Evolutionary conservation across 2,329 filamentous ascomycete genomes (phyloP).

Genomic region (Lachnum nothofagi): DNA sequence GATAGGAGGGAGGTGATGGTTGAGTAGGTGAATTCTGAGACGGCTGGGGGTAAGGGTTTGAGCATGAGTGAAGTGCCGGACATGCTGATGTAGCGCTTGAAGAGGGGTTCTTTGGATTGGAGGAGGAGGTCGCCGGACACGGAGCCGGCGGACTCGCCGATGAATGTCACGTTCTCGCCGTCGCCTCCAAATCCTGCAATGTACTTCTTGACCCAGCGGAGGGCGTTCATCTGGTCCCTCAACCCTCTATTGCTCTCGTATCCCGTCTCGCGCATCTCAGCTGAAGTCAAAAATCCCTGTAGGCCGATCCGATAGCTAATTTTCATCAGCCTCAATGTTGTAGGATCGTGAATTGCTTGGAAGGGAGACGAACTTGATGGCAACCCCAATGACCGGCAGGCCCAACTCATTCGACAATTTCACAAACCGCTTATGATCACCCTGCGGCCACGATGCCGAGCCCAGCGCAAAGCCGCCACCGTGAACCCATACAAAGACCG

Average conservation of each 20-base stretch:
- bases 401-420: slow-evolving; percentile 39
- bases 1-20: slow-evolving; percentile 37
- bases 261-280: slow-evolving; percentile 41
- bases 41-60: slow-evolving; percentile 35
- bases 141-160: slow-evolving; percentile 46
- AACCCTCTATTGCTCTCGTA: slow-evolving; percentile 41
- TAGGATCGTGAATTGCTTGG: background rate
- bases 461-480: slow-evolving; percentile 47
- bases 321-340: background rate
- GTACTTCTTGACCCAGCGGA: slow-evolving; percentile 30
- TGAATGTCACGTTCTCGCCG: slow-evolving; percentile 28
- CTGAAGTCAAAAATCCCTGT: slow-evolving; percentile 43
- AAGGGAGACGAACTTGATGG: slow-evolving; percentile 37
- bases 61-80: slow-evolving; percentile 41
- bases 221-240: slow-evolving; percentile 33
- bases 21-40: slow-evolving; percentile 40
- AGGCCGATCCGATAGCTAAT: slow-evolving; percentile 42
- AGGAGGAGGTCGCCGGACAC: slow-evolving; percentile 33
- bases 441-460: slow-evolving; percentile 49
- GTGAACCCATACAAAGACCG: slow-evolving; percentile 49
- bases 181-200: slow-evolving; percentile 33
- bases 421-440: slow-evolving; percentile 42
- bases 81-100: slow-evolving; percentile 39
- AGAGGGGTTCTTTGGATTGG: slow-evolving; percentile 36
- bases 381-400: slow-evolving; percentile 43